Percentiles rank a stretch among this genome's conserved stretches.
Evolutionary conservation across 1,139 yeast genomes (phyloP).

Genomic region (Candida sojae): DNA sequence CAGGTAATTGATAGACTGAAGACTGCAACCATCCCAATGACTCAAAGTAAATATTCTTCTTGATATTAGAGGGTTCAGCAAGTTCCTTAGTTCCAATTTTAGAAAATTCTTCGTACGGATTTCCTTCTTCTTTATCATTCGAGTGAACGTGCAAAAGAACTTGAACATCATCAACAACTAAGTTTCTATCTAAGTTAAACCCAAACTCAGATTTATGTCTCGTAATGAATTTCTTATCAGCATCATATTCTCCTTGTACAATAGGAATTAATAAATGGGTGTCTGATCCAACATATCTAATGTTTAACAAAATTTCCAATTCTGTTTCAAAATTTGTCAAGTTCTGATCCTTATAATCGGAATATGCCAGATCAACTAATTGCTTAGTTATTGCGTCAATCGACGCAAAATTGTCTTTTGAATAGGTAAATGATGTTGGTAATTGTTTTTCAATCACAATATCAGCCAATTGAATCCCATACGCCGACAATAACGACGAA

Average conservation of each 20-base stretch:
- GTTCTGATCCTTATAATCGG: slow-evolving; percentile 35
- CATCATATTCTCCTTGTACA: slow-evolving; percentile 20
- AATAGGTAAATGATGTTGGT: slow-evolving; percentile 44
- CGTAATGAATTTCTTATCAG: slow-evolving; percentile 28
- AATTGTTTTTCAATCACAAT: slow-evolving; percentile 65
- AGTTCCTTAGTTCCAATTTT: slow-evolving; percentile 10
- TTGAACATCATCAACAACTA: slow-evolving; percentile 81
- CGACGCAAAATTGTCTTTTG: slow-evolving; percentile 16
- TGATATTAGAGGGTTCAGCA: slow-evolving; percentile 8
- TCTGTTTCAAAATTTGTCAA: slow-evolving; percentile 26
- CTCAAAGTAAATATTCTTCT: slow-evolving; percentile 32
- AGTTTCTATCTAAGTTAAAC: slow-evolving; percentile 43
- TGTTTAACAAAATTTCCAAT: slow-evolving; percentile 67
- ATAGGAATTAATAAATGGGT: slow-evolving; percentile 70
- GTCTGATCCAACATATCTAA: slow-evolving; percentile 87
- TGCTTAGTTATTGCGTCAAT: slow-evolving; percentile 28
- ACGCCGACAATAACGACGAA: slow-evolving; percentile 46
- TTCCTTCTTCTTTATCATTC: slow-evolving; percentile 27
- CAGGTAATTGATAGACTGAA: slow-evolving; percentile 51
- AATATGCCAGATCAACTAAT: slow-evolving; percentile 27
- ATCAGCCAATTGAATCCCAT: slow-evolving; percentile 47
- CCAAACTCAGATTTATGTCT: slow-evolving; percentile 44
- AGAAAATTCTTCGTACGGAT: slow-evolving; percentile 36
- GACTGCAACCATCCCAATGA: slow-evolving; percentile 50
- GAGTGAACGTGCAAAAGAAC: slow-evolving; percentile 44